A percentile compares a stretch with the other conserved stretches of the same genome.
Evolutionary conservation across 192 early-diverging fungal genomes (phyloP).

Genomic region (Backusella parvicylindrica): DNA sequence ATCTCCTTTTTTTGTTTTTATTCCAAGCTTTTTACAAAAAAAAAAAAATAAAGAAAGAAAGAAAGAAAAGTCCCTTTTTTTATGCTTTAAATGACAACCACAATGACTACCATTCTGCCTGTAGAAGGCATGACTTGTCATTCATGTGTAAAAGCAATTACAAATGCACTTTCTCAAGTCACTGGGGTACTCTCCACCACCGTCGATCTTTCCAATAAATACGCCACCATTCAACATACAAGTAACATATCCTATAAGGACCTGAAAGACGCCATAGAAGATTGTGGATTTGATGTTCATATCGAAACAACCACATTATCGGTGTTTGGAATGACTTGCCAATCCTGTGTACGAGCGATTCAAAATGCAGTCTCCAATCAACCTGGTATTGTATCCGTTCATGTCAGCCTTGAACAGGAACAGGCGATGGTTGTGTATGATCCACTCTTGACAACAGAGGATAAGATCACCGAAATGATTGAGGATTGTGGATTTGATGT

Average conservation of each 20-base stretch:
- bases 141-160: constrained; percentile 76
- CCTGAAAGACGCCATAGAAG: constrained; percentile 54
- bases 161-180: constrained; percentile 44
- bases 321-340: constrained; percentile 85
- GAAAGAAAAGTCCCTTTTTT: background rate
- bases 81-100: background rate
- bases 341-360: constrained; percentile 75
- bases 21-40: constrained; percentile 3
- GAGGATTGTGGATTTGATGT: constrained; percentile 21
- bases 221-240: constrained; percentile 14
- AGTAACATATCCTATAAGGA: background rate
- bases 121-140: constrained; percentile 86
- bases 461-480: background rate
- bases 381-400: constrained; percentile 46
- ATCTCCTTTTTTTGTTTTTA: constrained; percentile 6
- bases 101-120: constrained; percentile 11
- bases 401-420: constrained; percentile 55
- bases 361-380: constrained; percentile 49
- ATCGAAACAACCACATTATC: constrained; percentile 7
- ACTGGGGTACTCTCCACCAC: background rate
- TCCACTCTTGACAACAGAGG: background rate
- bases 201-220: background rate
- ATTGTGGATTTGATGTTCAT: constrained; percentile 64
- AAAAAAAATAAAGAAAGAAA: background rate
- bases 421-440: background rate